Conservation (phyloP, 2,329 filamentous ascomycete genomes). For the Chaetomiaceae sp. region DNA sequence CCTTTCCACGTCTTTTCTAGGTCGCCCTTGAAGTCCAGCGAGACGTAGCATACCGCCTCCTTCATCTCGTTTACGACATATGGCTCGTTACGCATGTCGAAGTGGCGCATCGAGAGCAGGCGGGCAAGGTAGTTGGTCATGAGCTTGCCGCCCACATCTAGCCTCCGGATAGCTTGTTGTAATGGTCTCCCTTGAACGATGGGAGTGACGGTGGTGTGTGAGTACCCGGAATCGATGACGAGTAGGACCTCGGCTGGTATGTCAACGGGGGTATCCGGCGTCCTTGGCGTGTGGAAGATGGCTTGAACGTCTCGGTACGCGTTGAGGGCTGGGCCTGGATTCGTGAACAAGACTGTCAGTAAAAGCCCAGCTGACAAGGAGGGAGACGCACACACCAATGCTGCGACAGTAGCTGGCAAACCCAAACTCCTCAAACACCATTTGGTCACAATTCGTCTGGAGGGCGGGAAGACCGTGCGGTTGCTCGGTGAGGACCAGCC, state of each 20-base stretch:
- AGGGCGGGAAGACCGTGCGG: constrained; percentile 76
- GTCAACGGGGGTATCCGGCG: constrained; percentile 38
- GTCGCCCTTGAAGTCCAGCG: constrained; percentile 68
- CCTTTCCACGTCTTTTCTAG: constrained; percentile 84
- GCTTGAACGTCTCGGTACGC: constrained; percentile 74
- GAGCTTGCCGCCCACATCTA: constrained; percentile 89
- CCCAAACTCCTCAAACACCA: constrained; percentile 95
- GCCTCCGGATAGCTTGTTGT: constrained; percentile 73
- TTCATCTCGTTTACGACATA: constrained; percentile 96
- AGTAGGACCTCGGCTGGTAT: constrained; percentile 76
- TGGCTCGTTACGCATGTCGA: constrained; percentile 91
- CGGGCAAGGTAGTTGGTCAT: constrained; percentile 91
- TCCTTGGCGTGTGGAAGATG: constrained; percentile 59
- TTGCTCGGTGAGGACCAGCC: constrained; percentile 78
- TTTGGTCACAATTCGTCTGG: constrained; percentile 89
- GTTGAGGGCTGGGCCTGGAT: constrained; percentile 65
- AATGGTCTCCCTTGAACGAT: constrained; percentile 75
- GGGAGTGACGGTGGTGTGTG: constrained; percentile 85
- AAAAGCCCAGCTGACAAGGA: not conserved
- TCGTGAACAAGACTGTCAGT: constrained; percentile 11
- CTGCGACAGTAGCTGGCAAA: constrained; percentile 82
- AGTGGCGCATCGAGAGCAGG: constrained; percentile 83
- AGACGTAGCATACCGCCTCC: constrained; percentile 80
- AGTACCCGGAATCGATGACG: constrained; percentile 87
- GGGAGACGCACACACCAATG: constrained; percentile 46